Percentiles rank a stretch among this genome's conserved stretches.
These are phyloP conservation scores for Elsinoe fawcettii DNA, from an alignment of 2,329 filamentous ascomycete species.

Conservation along the genomic window DNA sequence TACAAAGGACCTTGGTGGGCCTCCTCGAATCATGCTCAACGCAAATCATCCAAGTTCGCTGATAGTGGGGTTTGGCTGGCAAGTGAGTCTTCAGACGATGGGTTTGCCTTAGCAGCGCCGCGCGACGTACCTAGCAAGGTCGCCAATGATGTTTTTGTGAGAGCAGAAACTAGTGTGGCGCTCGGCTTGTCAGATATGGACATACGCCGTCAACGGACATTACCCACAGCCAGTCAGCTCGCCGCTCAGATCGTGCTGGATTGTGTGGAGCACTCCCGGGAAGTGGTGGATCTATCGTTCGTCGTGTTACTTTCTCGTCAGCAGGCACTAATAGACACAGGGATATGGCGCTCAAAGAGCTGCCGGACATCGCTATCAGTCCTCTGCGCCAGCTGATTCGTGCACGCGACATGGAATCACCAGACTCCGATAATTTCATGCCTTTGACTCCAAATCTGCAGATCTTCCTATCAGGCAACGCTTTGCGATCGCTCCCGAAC, in stretches of 20 bases:
- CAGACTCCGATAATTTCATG: constrained; percentile 46
- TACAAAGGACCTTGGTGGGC: constrained; percentile 63
- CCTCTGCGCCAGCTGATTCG: constrained; percentile 42
- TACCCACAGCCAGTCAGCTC: constrained; percentile 17
- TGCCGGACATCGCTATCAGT: constrained; percentile 52
- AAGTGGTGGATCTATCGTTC: constrained; percentile 56
- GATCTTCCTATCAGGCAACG: constrained; percentile 55
- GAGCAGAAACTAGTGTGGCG: neutral
- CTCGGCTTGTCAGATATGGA: neutral
- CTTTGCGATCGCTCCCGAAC: constrained; percentile 48
- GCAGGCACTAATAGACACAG: neutral
- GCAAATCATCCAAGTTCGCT: constrained; percentile 2
- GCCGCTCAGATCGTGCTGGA: constrained; percentile 23
- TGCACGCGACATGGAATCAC: constrained; percentile 23
- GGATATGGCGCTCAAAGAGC: constrained; percentile 39
- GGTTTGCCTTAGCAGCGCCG: neutral
- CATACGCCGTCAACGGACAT: neutral
- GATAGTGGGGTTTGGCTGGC: constrained; percentile 66
- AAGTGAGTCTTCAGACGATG: constrained; percentile 47
- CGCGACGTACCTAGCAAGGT: neutral
- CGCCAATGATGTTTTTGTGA: neutral
- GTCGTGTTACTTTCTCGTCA: constrained; percentile 22
- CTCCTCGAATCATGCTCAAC: constrained; percentile 23
- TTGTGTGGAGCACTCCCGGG: constrained; percentile 47
- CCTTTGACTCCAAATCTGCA: constrained; percentile 52